Evolutionary conservation across 208 protist species (phyloP).

Genomic region (Herpetomonas tarakana): DNA sequence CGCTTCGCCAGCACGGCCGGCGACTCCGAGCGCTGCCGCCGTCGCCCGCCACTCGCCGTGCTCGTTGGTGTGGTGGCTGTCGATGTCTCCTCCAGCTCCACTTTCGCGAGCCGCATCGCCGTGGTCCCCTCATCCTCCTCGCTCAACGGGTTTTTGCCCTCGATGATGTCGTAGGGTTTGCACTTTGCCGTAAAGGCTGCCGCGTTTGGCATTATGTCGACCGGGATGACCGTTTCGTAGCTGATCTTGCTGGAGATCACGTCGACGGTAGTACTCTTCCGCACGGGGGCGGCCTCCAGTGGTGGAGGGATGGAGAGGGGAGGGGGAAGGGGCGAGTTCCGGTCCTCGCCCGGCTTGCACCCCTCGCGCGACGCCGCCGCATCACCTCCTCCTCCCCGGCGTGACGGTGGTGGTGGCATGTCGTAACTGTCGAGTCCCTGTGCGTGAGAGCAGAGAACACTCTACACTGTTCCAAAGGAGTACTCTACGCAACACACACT

Average conservation of each 20-base stretch:
- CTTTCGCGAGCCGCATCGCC: background rate
- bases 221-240: slow-evolving; percentile 56
- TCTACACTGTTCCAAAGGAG: no score
- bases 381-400: no score
- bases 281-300: slow-evolving; percentile 2
- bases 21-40: background rate
- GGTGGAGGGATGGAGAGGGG: background rate
- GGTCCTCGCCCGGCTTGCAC: no score
- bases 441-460: no score
- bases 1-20: background rate
- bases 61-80: background rate
- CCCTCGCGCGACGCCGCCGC: no score
- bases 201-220: slow-evolving; percentile 33
- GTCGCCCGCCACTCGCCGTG: background rate
- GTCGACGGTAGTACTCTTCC: slow-evolving; percentile 40
- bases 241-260: slow-evolving; percentile 49
- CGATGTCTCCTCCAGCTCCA: no score
- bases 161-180: slow-evolving; percentile 70
- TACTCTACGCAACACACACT: no score
- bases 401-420: no score
- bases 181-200: slow-evolving; percentile 32
- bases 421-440: no score
- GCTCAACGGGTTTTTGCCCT: slow-evolving; percentile 41
- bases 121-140: slow-evolving; percentile 16
- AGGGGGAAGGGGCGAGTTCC: no score